Base-by-base conservation (phyloP, 306 rosid species). In the Quercus engelmannii region DNA sequence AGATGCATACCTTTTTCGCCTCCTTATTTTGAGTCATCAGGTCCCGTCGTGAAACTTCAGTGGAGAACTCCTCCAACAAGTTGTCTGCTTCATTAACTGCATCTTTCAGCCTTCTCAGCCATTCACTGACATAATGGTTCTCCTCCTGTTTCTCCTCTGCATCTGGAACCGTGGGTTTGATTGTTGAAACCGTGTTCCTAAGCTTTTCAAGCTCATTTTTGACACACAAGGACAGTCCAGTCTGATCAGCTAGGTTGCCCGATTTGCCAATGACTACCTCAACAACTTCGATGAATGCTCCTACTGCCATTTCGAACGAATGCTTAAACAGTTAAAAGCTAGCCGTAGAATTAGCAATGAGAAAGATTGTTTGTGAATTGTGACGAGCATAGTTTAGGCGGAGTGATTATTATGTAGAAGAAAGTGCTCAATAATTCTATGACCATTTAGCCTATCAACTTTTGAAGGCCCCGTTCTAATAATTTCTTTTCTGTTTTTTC, bases 401-500 rank as follows among this genome's bases (percentile, higher is more conserved):
- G 33, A 31, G 35, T 31, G 35, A 31, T 31, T 31, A 4, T 4
- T 1, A 31, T 0, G 6, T 31, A 31, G 1, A 31, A 31, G 38
- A 33, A 33, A 33, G 38, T 33, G 38, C 38, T 5, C 38, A 5
- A 33, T 33, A 33, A 33, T 5, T 33, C 6, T 33, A 33, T 33
- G 38, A 33, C 38, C 38, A 33, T 33, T 33, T 5, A 33, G 38
- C 38, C 38, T 5, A 33, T 33, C 38, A 33, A 31, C 35, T 31
- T 31, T 31, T 33, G 38, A 33, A 33, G 6, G 38, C 6, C 38
- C 38, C 1, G 7, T 33, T 33, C 38, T 5, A 1, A 35, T 35
- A 35, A 35, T 35, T 35, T 35, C 41, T 5, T 6, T 6, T 6
- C 8, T 6, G 0, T 5, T 35, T 6, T 1, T 1, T 0, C 0